Conservation (phyloP, 164 flowering plant genomes). For the Vitis rotundifolia region DNA sequence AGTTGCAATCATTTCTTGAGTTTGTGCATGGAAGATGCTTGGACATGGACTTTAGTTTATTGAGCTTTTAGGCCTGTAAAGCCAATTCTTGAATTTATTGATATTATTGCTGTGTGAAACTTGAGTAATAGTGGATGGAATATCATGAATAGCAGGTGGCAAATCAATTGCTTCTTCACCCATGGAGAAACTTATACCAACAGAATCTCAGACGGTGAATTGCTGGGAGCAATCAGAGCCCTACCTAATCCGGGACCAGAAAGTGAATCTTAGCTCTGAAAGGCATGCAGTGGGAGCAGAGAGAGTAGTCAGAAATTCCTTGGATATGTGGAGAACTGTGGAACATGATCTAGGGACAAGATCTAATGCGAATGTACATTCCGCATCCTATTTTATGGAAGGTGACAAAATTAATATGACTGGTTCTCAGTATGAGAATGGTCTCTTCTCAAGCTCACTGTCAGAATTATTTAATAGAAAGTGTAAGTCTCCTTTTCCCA, state of each 20-base stretch:
- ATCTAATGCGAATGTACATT: slow-evolving; percentile 16
- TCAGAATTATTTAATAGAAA: slow-evolving; percentile 73
- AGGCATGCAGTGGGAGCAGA: slow-evolving; percentile 37
- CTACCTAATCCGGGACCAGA: slow-evolving; percentile 33
- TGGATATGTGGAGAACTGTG: slow-evolving; percentile 24
- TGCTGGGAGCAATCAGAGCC: slow-evolving; percentile 19
- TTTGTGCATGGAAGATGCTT: background rate
- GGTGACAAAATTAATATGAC: slow-evolving; percentile 19
- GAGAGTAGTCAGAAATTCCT: slow-evolving; percentile 34
- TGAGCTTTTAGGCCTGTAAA: background rate
- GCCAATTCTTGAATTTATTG: background rate
- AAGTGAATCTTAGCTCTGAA: slow-evolving; percentile 18
- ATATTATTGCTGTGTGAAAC: background rate
- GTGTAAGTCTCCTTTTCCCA: slow-evolving; percentile 32
- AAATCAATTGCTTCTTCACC: slow-evolving; percentile 38
- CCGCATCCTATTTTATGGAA: slow-evolving; percentile 18
- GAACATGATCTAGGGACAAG: slow-evolving; percentile 29
- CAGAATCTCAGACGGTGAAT: slow-evolving; percentile 30
- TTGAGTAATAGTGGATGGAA: slow-evolving; percentile 7
- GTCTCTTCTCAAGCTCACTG: slow-evolving; percentile 78
- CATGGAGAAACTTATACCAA: slow-evolving; percentile 30
- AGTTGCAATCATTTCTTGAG: background rate
- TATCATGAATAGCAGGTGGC: slow-evolving; percentile 20
- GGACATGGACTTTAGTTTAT: background rate
- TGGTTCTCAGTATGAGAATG: slow-evolving; percentile 58